A percentile compares a stretch with the other conserved stretches of the same genome.
Evolutionary conservation across 2,329 filamentous ascomycete species (phyloP).

Genomic region (Fusarium bulbicola): DNA sequence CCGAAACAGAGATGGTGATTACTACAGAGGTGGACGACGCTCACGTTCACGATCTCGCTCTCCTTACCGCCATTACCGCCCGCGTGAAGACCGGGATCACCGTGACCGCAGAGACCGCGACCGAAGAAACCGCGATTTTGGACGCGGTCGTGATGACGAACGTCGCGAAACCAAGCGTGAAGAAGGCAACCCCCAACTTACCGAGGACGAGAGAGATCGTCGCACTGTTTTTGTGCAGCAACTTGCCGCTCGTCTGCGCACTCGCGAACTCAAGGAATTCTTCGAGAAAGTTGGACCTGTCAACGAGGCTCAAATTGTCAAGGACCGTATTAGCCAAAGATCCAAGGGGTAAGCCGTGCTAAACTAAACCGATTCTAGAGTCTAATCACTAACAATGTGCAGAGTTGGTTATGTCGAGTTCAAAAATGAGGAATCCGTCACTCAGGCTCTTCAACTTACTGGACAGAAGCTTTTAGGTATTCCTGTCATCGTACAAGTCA

Average conservation of each 20-base stretch:
- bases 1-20: slow-evolving; percentile 78
- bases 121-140: slow-evolving; percentile 60
- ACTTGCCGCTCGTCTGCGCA: slow-evolving; percentile 90
- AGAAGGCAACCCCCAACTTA: slow-evolving; percentile 74
- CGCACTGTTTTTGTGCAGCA: slow-evolving; percentile 99
- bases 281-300: slow-evolving; percentile 96
- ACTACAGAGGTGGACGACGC: slow-evolving; percentile 65
- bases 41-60: slow-evolving; percentile 78
- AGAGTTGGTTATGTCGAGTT: slow-evolving; percentile 99
- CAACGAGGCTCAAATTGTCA: slow-evolving; percentile 98
- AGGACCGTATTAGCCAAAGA: slow-evolving; percentile 94
- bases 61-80: slow-evolving; percentile 68
- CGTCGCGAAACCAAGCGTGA: slow-evolving; percentile 54
- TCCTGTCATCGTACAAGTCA: slow-evolving; percentile 97
- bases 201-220: slow-evolving; percentile 94
- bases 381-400: slow-evolving; percentile 45
- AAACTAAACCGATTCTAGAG: not conserved
- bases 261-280: slow-evolving; percentile 91
- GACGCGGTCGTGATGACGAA: slow-evolving; percentile 64
- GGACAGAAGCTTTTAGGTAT: slow-evolving; percentile 99
- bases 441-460: slow-evolving; percentile 94
- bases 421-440: slow-evolving; percentile 92
- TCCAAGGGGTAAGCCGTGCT: slow-evolving; percentile 85
- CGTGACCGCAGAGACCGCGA: slow-evolving; percentile 64
- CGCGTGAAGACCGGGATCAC: slow-evolving; percentile 62